Base-by-base conservation (phyloP, 371 early-diverging fungal species). In the Blakeslea trispora region DNA sequence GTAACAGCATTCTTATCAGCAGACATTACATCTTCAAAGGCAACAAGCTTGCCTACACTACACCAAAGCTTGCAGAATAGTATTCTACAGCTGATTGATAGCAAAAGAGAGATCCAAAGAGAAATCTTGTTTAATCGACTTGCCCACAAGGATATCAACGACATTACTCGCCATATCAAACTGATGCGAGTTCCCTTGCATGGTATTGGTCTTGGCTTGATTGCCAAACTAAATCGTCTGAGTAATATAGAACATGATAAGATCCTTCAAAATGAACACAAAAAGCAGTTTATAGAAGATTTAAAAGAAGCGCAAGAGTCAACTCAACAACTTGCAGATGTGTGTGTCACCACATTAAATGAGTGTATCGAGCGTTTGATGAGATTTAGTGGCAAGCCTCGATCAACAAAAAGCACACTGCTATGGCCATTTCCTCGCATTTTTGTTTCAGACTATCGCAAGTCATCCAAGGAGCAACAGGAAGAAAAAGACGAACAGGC, bases 341-440 rank as follows among this genome's bases (percentile, higher is more conserved):
- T 50, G 5, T 64, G 59, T 44, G 53, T 59, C 15, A 24, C 17
- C 3, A 28, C 45, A 1, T 43, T 64, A 7, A 35, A 50, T 13
- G 64, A 59, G n/a, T 64, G 64, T 15, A 59, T 41, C 23, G 48
- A 42, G 7, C 59, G 64, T 9, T 14, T 64, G 0, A 50, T 51
- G 47, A 51, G 43, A 17, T 64, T 46, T 19, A 22, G 52, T 7
- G 55, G 51, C 11, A 42, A 21, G 32, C 55, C 64, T 22, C 45
- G 64, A 37, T 46, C 64, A 2, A 14, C 51, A 17, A 55, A 34
- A 17, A 69, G 62, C 35, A 65, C 64, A 10, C 19, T 75, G 1
- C 21, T 75, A 11, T 75, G 75, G 75, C 75, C 75, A 1, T 75
- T 75, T 24, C 75, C 75, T 11, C 64, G 72, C 14, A 23, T 75